phyloP scores from a whole-genome alignment of 2,329 filamentous ascomycete species.

The Aschersonia sp. region DNA sequence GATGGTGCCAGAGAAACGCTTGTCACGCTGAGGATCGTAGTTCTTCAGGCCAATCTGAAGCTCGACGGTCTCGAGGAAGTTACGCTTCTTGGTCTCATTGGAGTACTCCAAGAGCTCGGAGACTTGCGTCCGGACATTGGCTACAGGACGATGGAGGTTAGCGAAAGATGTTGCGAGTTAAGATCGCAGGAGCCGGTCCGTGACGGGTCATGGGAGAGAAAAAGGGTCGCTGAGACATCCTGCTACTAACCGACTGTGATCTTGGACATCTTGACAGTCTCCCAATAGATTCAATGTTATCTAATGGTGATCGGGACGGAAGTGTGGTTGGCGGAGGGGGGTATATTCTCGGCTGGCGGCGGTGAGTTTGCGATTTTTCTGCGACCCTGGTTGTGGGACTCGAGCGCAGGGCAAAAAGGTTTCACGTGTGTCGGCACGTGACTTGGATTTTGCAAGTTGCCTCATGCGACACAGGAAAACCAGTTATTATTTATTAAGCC shows the following conservation, averaged over 20 bases:
- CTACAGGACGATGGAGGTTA: constrained; percentile 21
- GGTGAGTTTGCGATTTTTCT: constrained; percentile 9
- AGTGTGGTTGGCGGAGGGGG: constrained; percentile 10
- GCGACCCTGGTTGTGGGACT: constrained; percentile 13
- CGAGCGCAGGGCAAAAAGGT: constrained; percentile 18
- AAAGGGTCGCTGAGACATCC: background rate
- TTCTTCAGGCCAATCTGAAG: constrained; percentile 93
- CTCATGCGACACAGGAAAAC: too few species aligned
- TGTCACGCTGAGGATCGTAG: constrained; percentile 99
- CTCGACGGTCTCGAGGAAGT: constrained; percentile 93
- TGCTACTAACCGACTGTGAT: constrained; percentile 53
- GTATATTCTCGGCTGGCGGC: constrained; percentile 3
- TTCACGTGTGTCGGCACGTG: constrained; percentile 20
- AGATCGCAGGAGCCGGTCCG: too few species aligned
- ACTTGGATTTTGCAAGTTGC: background rate
- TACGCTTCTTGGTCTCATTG: constrained; percentile 86
- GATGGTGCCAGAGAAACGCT: constrained; percentile 99
- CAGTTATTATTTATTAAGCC: too few species aligned
- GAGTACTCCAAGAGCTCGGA: constrained; percentile 91
- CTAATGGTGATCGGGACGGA: constrained; percentile 54
- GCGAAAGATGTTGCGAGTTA: constrained; percentile 9
- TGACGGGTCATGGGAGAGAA: too few species aligned
- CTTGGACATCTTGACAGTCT: constrained; percentile 82
- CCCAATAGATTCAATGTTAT: constrained; percentile 56
- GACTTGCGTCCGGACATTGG: constrained; percentile 94